These are phyloP conservation scores for Acanthamoeba healyi DNA, from an alignment of 208 protist species.

Conservation along the genomic window DNA sequence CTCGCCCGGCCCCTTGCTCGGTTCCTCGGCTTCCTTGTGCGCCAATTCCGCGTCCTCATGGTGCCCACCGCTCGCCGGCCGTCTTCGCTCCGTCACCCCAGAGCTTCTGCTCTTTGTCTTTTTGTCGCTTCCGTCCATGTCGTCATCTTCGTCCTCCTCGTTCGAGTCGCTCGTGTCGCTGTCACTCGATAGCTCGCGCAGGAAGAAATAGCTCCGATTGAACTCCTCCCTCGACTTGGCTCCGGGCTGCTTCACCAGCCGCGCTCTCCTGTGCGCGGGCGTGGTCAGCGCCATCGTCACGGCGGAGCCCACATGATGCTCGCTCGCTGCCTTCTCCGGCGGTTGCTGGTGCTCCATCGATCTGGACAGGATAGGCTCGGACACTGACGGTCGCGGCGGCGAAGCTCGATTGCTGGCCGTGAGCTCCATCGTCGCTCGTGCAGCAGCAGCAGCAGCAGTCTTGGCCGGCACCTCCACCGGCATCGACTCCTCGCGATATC, in stretches of 20 bases:
- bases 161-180: neutral
- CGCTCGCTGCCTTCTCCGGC: neutral
- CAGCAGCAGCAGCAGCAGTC: neutral
- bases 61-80: neutral
- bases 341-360: neutral
- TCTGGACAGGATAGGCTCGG: neutral
- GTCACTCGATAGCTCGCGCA: neutral
- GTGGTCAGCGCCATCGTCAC: neutral
- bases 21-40: neutral
- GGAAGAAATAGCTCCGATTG: conserved; percentile 16
- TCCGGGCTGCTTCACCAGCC: neutral
- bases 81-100: too few relatives aligned
- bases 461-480: neutral
- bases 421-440: too few relatives aligned
- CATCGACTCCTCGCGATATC: neutral
- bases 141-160: neutral
- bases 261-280: too few relatives aligned
- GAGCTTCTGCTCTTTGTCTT: too few relatives aligned
- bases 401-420: too few relatives aligned
- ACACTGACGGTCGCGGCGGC: neutral
- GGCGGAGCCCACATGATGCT: neutral
- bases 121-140: neutral
- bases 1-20: neutral
- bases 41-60: neutral
- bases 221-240: neutral